A percentile compares a stretch with the other conserved stretches of the same genome.
Conservation (phyloP, 1,284 basidiomycete species). For the Ganoderma multipileum region DNA sequence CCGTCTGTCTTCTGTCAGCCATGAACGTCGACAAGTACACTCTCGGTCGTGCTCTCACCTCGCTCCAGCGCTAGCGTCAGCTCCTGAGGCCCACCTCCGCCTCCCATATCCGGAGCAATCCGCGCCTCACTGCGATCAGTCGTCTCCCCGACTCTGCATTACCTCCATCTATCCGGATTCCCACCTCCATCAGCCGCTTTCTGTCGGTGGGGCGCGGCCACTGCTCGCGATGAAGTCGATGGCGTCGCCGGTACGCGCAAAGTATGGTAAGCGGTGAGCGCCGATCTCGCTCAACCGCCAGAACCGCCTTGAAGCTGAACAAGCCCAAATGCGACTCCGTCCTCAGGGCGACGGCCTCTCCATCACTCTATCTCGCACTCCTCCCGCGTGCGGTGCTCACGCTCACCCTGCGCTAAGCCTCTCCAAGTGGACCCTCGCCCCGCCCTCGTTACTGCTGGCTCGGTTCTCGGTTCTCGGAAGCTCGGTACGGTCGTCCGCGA, state of each 20-base stretch:
- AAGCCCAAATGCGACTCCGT: not conserved
- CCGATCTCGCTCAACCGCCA: not conserved
- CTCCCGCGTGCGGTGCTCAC: not conserved
- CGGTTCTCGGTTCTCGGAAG: not conserved
- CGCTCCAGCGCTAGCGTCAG: not conserved
- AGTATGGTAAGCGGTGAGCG: not conserved
- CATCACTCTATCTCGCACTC: not conserved
- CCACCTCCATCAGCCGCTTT: not conserved
- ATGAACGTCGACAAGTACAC: not conserved
- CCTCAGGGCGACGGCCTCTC: not conserved
- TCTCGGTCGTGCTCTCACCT: not conserved
- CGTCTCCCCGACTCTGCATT: not conserved
- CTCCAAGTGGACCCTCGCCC: not conserved
- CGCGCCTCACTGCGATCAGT: not conserved
- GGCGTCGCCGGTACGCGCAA: not conserved
- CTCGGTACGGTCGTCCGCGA: not conserved
- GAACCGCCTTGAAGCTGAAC: not conserved
- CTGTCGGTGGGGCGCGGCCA: no score
- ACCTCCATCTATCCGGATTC: not conserved
- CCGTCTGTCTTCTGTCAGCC: not conserved
- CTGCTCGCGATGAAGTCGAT: not conserved
- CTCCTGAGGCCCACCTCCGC: not conserved
- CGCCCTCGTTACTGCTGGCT: not conserved
- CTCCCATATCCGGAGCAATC: not conserved
- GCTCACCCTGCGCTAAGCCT: not conserved